Percentiles rank a stretch among this genome's conserved stretches.
These are phyloP conservation scores for Xylariaceae sp. DNA, from an alignment of 2,329 filamentous ascomycete genomes.

Conservation along the genomic window DNA sequence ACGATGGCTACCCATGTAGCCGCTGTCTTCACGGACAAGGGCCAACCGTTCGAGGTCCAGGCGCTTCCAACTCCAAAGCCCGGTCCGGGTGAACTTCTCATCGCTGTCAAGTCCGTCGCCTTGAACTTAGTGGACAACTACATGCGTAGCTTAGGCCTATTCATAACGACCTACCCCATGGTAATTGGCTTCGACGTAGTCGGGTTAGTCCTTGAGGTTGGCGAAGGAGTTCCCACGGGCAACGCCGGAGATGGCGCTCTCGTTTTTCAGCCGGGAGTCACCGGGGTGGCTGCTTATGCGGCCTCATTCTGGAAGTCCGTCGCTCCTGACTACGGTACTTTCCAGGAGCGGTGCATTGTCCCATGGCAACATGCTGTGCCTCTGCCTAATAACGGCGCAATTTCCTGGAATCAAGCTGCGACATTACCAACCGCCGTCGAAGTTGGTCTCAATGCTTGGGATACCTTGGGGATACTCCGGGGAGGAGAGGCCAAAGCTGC, in stretches of 20 bases:
- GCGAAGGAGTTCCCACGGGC: constrained; percentile 33
- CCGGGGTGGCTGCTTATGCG: constrained; percentile 37
- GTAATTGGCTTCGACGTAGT: constrained; percentile 41
- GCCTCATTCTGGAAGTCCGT: constrained; percentile 39
- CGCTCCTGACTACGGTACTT: constrained; percentile 43
- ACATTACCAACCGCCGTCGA: constrained; percentile 37
- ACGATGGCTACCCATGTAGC: constrained; percentile 41
- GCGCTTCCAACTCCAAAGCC: constrained; percentile 41
- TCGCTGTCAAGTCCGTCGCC: constrained; percentile 44
- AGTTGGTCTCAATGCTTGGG: constrained; percentile 38
- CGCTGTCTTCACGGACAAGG: constrained; percentile 34
- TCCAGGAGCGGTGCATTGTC: constrained; percentile 41
- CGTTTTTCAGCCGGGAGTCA: constrained; percentile 31
- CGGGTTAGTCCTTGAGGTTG: constrained; percentile 40
- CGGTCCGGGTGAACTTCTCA: constrained; percentile 43
- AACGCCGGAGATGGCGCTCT: constrained; percentile 10
- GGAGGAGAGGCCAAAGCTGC: constrained; percentile 13
- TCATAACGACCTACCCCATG: constrained; percentile 38
- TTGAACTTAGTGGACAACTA: constrained; percentile 44
- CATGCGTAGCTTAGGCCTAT: constrained; percentile 41
- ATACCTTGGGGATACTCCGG: constrained; percentile 33
- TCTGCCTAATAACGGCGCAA: constrained; percentile 28
- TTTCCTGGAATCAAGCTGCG: constrained; percentile 40
- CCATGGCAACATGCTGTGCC: constrained; percentile 38
- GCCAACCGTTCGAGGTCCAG: constrained; percentile 35